Evolutionary conservation across 495 filamentous ascomycete genomes (phyloP).

Genomic region (Neurospora hispaniola): DNA sequence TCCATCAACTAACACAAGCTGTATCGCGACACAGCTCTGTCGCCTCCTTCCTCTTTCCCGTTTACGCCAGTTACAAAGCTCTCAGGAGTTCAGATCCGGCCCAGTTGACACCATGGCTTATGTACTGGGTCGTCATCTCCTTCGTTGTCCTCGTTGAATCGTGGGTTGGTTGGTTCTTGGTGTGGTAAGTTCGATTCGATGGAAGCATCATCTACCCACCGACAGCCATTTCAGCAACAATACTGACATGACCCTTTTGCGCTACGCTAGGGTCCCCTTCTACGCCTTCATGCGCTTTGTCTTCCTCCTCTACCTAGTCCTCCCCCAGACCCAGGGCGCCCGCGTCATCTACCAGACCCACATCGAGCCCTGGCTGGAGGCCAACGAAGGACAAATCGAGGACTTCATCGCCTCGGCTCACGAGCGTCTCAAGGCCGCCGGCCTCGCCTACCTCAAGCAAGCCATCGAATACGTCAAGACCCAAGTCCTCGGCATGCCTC

Average conservation of each 20-base stretch:
- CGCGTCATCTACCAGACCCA: conserved; percentile 72
- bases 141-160: conserved; percentile 74
- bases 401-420: conserved; percentile 74
- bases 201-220: neutral
- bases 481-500: conserved; percentile 59
- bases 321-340: conserved; percentile 92
- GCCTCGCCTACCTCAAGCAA: conserved; percentile 71
- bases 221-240: neutral
- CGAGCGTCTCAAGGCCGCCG: conserved; percentile 67
- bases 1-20: conserved; percentile 3
- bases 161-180: conserved; percentile 74
- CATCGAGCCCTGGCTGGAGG: conserved; percentile 75
- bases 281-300: conserved; percentile 84
- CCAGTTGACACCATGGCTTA: conserved; percentile 94
- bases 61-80: conserved; percentile 97
- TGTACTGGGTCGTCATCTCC: conserved; percentile 95
- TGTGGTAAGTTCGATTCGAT: conserved; percentile 45
- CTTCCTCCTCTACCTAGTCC: conserved; percentile 88
- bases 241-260: neutral
- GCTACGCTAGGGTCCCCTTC: conserved; percentile 63
- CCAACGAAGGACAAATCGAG: conserved; percentile 86
- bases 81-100: conserved; percentile 85
- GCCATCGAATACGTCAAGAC: conserved; percentile 65
- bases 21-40: conserved; percentile 48
- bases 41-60: conserved; percentile 85